A percentile compares a stretch with the other conserved stretches of the same genome.
Conservation (phyloP, 805 yeast genomes). For the Kazachstania africana region DNA sequence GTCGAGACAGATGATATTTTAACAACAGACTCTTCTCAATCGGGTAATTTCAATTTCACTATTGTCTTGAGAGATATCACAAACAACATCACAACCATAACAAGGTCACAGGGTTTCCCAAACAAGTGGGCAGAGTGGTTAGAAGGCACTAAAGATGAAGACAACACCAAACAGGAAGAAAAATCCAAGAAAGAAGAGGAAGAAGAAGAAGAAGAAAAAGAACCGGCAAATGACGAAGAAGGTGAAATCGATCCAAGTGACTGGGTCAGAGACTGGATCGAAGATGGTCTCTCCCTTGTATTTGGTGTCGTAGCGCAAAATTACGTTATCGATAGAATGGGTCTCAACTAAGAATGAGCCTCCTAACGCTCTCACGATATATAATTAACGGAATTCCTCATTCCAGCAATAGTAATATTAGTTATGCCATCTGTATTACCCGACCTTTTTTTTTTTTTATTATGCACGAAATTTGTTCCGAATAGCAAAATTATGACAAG, state of each 20-base stretch:
- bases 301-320: slow-evolving; percentile 84
- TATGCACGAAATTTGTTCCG: too few species aligned
- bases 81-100: slow-evolving; percentile 60
- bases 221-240: slow-evolving; percentile 20
- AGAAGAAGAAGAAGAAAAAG: slow-evolving; percentile 12
- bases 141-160: slow-evolving; percentile 20
- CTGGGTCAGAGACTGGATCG: slow-evolving; percentile 73
- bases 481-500: too few species aligned
- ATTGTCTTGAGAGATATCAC: slow-evolving; percentile 67
- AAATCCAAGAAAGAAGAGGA: slow-evolving; percentile 3
- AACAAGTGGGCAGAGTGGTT: slow-evolving; percentile 89
- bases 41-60: slow-evolving; percentile 60
- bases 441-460: too few species aligned
- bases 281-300: slow-evolving; percentile 63
- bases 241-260: slow-evolving; percentile 65
- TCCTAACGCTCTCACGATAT: too few species aligned
- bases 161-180: slow-evolving; percentile 9
- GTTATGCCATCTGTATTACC: too few species aligned
- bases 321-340: slow-evolving; percentile 79
- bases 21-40: slow-evolving; percentile 28
- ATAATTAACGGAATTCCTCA: too few species aligned
- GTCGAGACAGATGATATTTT: slow-evolving; percentile 12
- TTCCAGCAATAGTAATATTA: too few species aligned
- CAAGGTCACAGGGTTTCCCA: slow-evolving; percentile 86
- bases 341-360: too few species aligned